A percentile compares a stretch with the other conserved stretches of the same genome.
Evolutionary conservation across 129 eudicot species (phyloP).

Genomic region (Saposhnikovia divaricata): DNA sequence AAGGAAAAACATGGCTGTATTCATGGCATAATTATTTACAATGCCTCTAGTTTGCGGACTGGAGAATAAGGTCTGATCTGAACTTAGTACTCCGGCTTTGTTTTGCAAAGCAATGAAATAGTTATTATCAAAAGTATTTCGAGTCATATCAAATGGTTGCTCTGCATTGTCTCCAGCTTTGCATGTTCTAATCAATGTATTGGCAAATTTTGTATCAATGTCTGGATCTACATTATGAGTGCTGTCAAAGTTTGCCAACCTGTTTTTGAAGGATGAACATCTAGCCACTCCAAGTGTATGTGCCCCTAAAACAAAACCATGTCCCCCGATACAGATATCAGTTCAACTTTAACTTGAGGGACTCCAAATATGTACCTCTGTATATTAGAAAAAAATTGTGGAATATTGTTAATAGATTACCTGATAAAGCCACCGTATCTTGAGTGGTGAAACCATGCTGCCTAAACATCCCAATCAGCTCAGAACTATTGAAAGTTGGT

Average conservation of each 20-base stretch:
- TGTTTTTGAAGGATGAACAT: constrained; percentile 78
- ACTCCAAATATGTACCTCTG: not conserved
- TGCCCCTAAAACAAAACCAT: constrained; percentile 42
- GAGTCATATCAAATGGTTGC: constrained; percentile 63
- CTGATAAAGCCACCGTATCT: constrained; percentile 96
- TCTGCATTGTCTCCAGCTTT: constrained; percentile 63
- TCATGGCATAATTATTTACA: constrained; percentile 63
- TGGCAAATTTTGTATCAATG: constrained; percentile 48
- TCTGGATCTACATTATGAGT: constrained; percentile 64
- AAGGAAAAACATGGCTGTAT: constrained; percentile 82
- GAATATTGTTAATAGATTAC: constrained; percentile 24
- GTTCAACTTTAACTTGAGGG: not conserved
- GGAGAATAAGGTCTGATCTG: constrained; percentile 67
- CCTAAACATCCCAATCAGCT: constrained; percentile 61
- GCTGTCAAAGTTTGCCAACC: constrained; percentile 56
- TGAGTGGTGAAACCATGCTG: constrained; percentile 72
- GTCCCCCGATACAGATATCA: not conserved
- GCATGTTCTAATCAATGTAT: constrained; percentile 53
- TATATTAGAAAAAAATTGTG: not conserved
- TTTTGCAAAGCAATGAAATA: constrained; percentile 48
- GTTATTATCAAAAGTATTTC: constrained; percentile 55
- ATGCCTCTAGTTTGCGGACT: constrained; percentile 46
- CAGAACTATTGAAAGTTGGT: constrained; percentile 55
- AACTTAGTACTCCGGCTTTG: constrained; percentile 50
- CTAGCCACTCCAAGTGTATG: constrained; percentile 96